These are phyloP conservation scores for Porphyrellus cyaneotinctus DNA, from an alignment of 768 basidiomycete genomes.

Conservation along the genomic window DNA sequence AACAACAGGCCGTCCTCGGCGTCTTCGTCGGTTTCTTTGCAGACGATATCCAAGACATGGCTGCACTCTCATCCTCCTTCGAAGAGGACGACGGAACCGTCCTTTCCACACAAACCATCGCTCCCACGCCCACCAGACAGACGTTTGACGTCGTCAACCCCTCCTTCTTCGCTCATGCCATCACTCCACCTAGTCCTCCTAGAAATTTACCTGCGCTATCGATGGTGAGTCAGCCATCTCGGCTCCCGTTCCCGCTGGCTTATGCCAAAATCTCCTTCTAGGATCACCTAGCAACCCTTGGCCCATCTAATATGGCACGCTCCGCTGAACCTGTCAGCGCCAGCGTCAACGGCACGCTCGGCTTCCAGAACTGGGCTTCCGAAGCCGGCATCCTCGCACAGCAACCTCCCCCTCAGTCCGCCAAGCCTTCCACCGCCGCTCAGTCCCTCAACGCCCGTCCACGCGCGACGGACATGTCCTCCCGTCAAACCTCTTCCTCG, in stretches of 20 bases:
- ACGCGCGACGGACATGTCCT: conserved; percentile 28
- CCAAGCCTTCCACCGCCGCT: conserved; percentile 8
- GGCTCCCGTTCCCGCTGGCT: neutral
- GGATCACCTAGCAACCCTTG: conserved; percentile 30
- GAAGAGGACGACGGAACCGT: conserved; percentile 20
- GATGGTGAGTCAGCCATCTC: conserved; percentile 22
- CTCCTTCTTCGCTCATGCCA: conserved; percentile 21
- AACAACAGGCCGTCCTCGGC: conserved; percentile 29
- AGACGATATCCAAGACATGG: conserved; percentile 27
- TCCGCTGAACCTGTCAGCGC: conserved; percentile 15
- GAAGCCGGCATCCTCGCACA: conserved; percentile 26
- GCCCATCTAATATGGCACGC: conserved; percentile 23
- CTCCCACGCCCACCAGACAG: conserved; percentile 18
- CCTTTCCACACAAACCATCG: conserved; percentile 15
- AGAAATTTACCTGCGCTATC: conserved; percentile 31
- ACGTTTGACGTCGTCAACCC: conserved; percentile 30
- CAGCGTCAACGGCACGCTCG: conserved; percentile 6
- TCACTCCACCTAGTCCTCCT: conserved; percentile 18
- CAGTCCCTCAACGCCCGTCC: conserved; percentile 19
- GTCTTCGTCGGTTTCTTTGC: conserved; percentile 30
- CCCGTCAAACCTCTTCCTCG: conserved; percentile 24
- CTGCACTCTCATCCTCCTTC: conserved; percentile 11
- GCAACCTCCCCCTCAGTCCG: conserved; percentile 11
- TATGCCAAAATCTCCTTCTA: conserved; percentile 6
- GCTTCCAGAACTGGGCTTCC: conserved; percentile 33